Base-by-base conservation (phyloP, 2,329 filamentous ascomycete species). In the Verticillium longisporum region DNA sequence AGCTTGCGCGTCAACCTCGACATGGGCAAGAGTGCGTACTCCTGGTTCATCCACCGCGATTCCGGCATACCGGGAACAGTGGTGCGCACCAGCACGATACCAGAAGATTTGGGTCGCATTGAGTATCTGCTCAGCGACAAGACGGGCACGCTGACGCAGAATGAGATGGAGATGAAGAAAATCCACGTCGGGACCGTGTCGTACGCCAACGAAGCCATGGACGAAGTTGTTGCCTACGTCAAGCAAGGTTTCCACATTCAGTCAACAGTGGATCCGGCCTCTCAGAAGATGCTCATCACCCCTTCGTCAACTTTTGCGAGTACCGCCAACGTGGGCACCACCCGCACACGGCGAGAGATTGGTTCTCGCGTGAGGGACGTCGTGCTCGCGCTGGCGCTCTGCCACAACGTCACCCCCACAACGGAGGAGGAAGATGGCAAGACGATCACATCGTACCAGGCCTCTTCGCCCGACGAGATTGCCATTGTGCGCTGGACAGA, bases 131-230 rank as follows among this genome's bases (percentile, higher is more conserved):
- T 99, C 34, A 97, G 92, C 65, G 95, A 99, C 74, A 99, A 99
- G 75, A 99, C 95, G 0, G 95, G 95, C n/a, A 99, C 95, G 1
- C 75, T 99, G 62, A 99, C 95, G 0, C 92, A 98, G 68, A 99
- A 99, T 70, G 92, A 97, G 70, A 97, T 97, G 93, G 94, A 97
- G 71, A 89, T 99, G 83, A 97, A 96, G 72, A 99, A 99, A 76
- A 94, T 99, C 6, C 96, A 99, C 70, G 91, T 99, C 59, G 95
- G 96, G 10, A 99, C 95, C 10, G 95, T 98, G 1, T 98, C 94
- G 1, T 99, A 99, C 70, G 95, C 94, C 37, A 97, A 97, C 68
- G 95, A 99, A 71, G 94, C 95, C 10, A 99, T 99, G 95, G 95
- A 98, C 67, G 96, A 99, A 77, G 95, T 99, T 13, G 80, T 86